Percentiles rank a stretch among this genome's conserved stretches.
phyloP scores from a whole-genome alignment of 1,284 basidiomycete genomes.

The Veloporphyrellus conicus region DNA sequence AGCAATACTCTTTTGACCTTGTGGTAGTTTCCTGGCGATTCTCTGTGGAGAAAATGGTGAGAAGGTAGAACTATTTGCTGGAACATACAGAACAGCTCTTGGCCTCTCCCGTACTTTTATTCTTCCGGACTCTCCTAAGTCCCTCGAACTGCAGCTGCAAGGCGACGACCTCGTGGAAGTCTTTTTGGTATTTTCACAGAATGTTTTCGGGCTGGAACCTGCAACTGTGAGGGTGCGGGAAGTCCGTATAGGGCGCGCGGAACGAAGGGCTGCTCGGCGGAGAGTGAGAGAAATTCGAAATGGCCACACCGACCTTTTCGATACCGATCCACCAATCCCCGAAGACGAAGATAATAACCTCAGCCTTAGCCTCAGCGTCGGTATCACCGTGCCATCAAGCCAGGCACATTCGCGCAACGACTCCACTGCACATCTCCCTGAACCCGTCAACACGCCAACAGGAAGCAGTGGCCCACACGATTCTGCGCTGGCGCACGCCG shows the following conservation, averaged over 20 bases:
- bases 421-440: conserved; percentile 27
- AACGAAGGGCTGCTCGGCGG: conserved; percentile 74
- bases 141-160: conserved; percentile 82
- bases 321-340: conserved; percentile 42
- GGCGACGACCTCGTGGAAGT: conserved; percentile 87
- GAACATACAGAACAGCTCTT: conserved; percentile 75
- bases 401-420: conserved; percentile 24
- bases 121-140: conserved; percentile 79
- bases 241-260: conserved; percentile 80
- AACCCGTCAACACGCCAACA: conserved; percentile 18
- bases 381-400: conserved; percentile 46
- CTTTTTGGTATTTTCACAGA: conserved; percentile 82
- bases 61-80: conserved; percentile 85
- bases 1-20: conserved; percentile 5
- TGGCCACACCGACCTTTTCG: conserved; percentile 44
- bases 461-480: conserved; percentile 28
- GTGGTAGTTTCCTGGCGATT: conserved; percentile 76
- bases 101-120: conserved; percentile 83
- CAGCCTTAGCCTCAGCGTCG: conserved; percentile 61
- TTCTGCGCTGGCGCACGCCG: conserved; percentile 42
- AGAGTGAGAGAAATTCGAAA: conserved; percentile 61
- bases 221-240: conserved; percentile 87
- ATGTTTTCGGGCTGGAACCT: conserved; percentile 84
- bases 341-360: conserved; percentile 58
- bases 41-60: conserved; percentile 89